Evolutionary conservation across 2,329 filamentous ascomycete genomes (phyloP), one percentile per base, ranked within the genome.

Genomic region (Ophiostoma himal-ulmi): DNA sequence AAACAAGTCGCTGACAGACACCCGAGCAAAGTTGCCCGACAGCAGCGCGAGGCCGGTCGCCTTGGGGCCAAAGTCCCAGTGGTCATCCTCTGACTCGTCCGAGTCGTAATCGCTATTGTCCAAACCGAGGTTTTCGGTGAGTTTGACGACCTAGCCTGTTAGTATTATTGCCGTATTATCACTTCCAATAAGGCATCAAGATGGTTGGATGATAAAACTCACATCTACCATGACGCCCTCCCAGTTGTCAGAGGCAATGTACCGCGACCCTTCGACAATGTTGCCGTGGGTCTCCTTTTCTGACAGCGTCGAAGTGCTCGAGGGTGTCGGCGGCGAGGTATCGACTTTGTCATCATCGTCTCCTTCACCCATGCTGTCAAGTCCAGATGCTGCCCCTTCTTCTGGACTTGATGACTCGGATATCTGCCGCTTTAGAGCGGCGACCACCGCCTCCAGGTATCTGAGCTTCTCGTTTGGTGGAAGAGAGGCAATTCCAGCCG

Each of bases 201-300:
- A 57, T 57, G 13, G 4, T 26, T 34, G 6, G 14, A 34, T 4
- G 14, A 34, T 4, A n/a, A 11, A 22, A 39, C 60, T 37, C 7
- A 65, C 62, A 69, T 72, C 71, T 34, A 77, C 74, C 14, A 77
- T 74, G 64, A 77, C 74, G 10, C 76, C 75, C 57, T 76, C 75
- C 76, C 76, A 77, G 70, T 78, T 77, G 20, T 75, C 76, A 1
- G 75, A 73, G 52, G 76, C 76, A 2, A 76, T 74, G 44, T 77
- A 78, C 10, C 77, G 75, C 5, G 73, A 72, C 17, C 74, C 72
- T 14, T 69, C 73, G 54, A 74, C 71, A 13, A 75, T 69, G 44
- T 64, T 60, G 36, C 68, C 57, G 54, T 48, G 30, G 7, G 57
- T 34, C 26, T 62, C 26, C 11, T 20, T 68, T 10, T 57, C 39